These are phyloP conservation scores for Polyporus tsugae DNA, from an alignment of 1,284 basidiomycete species.

Conservation along the genomic window DNA sequence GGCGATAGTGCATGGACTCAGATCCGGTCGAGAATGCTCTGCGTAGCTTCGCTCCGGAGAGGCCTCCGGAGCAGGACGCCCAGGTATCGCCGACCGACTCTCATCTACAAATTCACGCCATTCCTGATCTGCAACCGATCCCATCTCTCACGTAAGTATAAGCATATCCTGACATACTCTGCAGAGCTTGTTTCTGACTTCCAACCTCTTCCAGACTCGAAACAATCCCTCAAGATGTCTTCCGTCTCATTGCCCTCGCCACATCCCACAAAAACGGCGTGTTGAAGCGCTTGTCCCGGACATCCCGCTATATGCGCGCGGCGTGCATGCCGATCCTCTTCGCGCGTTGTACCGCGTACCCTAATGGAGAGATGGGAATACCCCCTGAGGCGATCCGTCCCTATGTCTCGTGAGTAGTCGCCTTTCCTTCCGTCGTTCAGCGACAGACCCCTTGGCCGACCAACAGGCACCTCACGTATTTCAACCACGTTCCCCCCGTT, in stretches of 20 bases:
- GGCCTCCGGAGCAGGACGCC: background rate
- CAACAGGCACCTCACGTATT: conserved; percentile 16
- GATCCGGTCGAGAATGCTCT: background rate
- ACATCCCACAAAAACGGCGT: background rate
- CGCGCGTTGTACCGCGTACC: conserved; percentile 13
- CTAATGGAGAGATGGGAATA: conserved; percentile 8
- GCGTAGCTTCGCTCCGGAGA: background rate
- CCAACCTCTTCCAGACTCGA: conserved; percentile 8
- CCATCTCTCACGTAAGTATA: conserved; percentile 14
- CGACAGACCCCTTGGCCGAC: background rate
- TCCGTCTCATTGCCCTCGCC: conserved; percentile 14
- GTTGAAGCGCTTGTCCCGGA: conserved; percentile 7
- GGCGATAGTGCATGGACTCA: background rate
- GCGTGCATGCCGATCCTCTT: conserved; percentile 16
- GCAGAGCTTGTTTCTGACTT: background rate
- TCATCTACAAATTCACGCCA: background rate
- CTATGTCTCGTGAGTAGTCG: conserved; percentile 11
- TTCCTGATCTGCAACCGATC: conserved; percentile 11
- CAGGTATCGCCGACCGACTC: background rate
- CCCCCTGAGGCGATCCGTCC: conserved; percentile 11
- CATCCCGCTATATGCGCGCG: conserved; percentile 9
- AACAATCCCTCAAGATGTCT: conserved; percentile 13
- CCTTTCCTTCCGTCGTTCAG: background rate
- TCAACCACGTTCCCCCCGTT: background rate
- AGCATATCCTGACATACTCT: conserved; percentile 6